Evolutionary conservation across 2,329 filamentous ascomycete species (phyloP).

Genomic region (Esteya vermicola): DNA sequence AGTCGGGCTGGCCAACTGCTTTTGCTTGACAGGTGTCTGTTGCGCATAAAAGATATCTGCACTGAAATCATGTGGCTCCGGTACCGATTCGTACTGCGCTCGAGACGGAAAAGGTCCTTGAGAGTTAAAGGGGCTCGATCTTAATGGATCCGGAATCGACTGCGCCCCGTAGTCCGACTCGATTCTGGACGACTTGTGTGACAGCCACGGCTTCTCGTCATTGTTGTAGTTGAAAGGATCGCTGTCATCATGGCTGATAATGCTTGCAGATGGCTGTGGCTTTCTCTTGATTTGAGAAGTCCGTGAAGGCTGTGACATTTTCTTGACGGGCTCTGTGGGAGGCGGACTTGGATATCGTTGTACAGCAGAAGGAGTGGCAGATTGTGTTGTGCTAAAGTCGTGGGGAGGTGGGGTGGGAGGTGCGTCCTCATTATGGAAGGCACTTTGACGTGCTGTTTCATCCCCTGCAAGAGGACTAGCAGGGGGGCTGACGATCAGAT

Average conservation of each 20-base stretch:
- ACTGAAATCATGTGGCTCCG: too few species aligned
- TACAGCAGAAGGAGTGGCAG: not conserved
- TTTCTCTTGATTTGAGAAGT: conserved; percentile 6
- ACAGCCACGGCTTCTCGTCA: too few species aligned
- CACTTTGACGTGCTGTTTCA: conserved; percentile 15
- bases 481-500: conserved; percentile 15
- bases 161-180: too few species aligned
- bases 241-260: conserved; percentile 10
- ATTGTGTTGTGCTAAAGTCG: too few species aligned
- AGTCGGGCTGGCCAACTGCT: too few species aligned
- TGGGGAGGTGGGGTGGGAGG: conserved; percentile 16
- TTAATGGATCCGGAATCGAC: too few species aligned
- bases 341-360: conserved; percentile 24
- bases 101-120: too few species aligned
- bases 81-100: too few species aligned
- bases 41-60: too few species aligned
- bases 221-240: conserved; percentile 13
- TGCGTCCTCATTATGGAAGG: conserved; percentile 20
- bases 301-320: not conserved
- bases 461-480: conserved; percentile 15
- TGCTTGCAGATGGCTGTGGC: conserved; percentile 3
- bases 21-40: too few species aligned
- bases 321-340: conserved; percentile 14
- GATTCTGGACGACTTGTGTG: too few species aligned
- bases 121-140: too few species aligned